Conservation (phyloP, 129 eudicot species). For the Artemisia tridentata region DNA sequence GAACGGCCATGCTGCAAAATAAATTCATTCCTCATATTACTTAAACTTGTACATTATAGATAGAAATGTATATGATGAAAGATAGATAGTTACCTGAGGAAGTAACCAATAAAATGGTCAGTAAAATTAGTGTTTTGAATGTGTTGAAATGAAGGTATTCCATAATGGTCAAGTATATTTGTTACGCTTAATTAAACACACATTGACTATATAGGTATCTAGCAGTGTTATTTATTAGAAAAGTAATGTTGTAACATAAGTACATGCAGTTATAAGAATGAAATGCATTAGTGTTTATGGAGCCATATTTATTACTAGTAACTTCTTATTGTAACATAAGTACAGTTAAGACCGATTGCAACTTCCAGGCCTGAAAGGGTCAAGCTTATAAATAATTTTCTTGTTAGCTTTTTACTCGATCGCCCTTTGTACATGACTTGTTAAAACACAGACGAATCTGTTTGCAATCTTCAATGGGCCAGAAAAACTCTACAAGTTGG, state of each 20-base stretch:
- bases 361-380: no score
- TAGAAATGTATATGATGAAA: background rate
- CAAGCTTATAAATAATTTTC: no score
- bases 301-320: background rate
- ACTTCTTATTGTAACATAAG: no score
- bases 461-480: no score
- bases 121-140: background rate
- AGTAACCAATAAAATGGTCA: conserved; percentile 13
- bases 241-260: background rate
- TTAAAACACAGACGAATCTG: no score
- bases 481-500: no score
- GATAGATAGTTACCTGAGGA: background rate
- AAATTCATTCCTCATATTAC: no score
- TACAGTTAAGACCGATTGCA: no score
- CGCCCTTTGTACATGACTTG: background rate
- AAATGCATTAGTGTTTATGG: background rate
- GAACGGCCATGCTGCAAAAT: conserved; percentile 3
- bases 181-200: no score
- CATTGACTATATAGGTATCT: background rate
- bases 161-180: no score
- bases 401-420: conserved; percentile 12
- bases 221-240: background rate
- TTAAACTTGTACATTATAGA: background rate
- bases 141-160: background rate
- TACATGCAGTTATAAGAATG: background rate